Evolutionary conservation across 257 asterid species (phyloP), one percentile per base, ranked within the genome.

Genomic region (Gardenia jasminoides): DNA sequence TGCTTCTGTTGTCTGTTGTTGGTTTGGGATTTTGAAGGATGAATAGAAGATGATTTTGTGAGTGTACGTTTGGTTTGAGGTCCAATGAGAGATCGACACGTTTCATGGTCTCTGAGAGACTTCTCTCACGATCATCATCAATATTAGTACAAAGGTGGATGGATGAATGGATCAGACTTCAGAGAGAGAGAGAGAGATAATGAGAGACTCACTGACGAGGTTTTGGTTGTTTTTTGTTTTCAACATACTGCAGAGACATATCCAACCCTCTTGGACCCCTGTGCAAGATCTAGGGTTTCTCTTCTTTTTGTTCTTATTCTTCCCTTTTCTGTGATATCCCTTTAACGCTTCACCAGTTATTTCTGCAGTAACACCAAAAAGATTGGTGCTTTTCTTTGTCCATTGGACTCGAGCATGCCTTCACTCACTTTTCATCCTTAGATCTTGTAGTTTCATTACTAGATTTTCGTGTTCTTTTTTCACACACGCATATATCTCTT

Each of bases 241-340:
- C 82, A 15, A 5, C 41, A 36, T 52, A 76, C 83, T 80, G 82
- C 81, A 77, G 84, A 85, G 83, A 81, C 83, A 79, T 87, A 66
- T 79, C 80, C 79, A 61, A 78, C 71, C 75, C 80, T 79, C 82
- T 86, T 88, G 87, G 88, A 88, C 89, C 92, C 90, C 90, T 88
- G 90, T 81, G 91, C 88, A 87, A 90, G 87, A 92, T 88, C 94
- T 93, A 93, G 97, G 98, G 96, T 88, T 90, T 83, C 86, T 87
- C 84, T 76, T 84, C 82, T 80, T 84, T 84, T 76, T 87, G 79
- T 80, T 83, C 80, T 68, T 79, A 47, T 62, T 48, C 76, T 79
- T 72, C 72, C 33, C 75, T 59, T 72, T 44, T 22, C 67, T 22
- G 43, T 56, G 4, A 19, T 39, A 59, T 76, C 46, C 82, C 44